A percentile compares a stretch with the other conserved stretches of the same genome.
phyloP scores from a whole-genome alignment of 2,329 filamentous ascomycete species.

The Cladophialophora yegresii region DNA sequence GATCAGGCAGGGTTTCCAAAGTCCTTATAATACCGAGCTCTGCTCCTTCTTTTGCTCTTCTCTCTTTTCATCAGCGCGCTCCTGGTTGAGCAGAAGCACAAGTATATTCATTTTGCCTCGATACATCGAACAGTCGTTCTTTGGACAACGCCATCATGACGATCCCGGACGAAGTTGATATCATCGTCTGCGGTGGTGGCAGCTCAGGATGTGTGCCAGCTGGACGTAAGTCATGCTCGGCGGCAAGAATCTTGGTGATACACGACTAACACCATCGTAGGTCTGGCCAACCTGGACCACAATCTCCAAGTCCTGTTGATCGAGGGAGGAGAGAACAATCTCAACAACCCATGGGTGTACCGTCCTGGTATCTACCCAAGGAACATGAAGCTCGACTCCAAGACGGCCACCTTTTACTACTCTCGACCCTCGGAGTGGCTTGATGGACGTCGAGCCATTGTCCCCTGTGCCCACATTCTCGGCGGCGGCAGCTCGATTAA shows the following conservation, averaged over 20 bases:
- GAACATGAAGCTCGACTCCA: constrained; percentile 76
- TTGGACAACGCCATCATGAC: constrained; percentile 49
- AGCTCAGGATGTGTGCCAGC: constrained; percentile 54
- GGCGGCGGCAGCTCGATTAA: constrained; percentile 75
- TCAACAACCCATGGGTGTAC: constrained; percentile 77
- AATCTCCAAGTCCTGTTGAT: constrained; percentile 71
- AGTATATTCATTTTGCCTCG: constrained; percentile 1
- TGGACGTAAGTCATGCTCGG: constrained; percentile 40
- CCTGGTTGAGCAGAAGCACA: constrained; percentile 36
- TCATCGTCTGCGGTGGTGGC: constrained; percentile 75
- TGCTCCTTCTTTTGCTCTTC: constrained; percentile 6
- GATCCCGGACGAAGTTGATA: constrained; percentile 76
- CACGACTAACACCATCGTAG: constrained; percentile 42
- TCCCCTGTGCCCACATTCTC: constrained; percentile 72
- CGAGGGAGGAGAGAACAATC: constrained; percentile 70
- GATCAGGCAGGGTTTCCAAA: constrained; percentile 6
- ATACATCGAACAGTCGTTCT: background rate
- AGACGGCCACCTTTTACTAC: constrained; percentile 80
- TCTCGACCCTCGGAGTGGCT: constrained; percentile 73
- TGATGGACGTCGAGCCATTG: constrained; percentile 68
- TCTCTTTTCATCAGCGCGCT: constrained; percentile 27
- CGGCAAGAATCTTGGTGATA: constrained; percentile 37
- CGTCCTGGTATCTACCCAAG: constrained; percentile 74
- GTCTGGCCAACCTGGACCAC: constrained; percentile 72
- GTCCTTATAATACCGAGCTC: constrained; percentile 27